Conservation (phyloP, 805 yeast genomes). For the Saccharomycopsis babjevae region DNA sequence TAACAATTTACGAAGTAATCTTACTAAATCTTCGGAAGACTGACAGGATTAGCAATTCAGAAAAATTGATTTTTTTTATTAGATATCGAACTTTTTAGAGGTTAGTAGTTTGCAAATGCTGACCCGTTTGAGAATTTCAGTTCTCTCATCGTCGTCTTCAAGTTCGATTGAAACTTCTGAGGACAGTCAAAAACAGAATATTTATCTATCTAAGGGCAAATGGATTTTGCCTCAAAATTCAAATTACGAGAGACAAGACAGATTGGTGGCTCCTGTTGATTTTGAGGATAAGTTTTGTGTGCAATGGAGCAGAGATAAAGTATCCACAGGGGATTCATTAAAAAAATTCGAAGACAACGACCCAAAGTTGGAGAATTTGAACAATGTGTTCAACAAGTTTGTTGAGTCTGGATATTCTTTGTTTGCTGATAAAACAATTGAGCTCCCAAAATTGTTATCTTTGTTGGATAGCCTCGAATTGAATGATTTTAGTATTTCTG, state of each 20-base stretch:
- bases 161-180: neutral
- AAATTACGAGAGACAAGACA: slow-evolving; percentile 16
- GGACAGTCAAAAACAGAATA: neutral
- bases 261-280: slow-evolving; percentile 8
- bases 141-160: neutral
- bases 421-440: neutral
- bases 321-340: neutral
- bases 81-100: neutral
- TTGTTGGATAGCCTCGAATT: neutral
- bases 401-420: slow-evolving; percentile 18
- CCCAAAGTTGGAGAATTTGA: slow-evolving; percentile 6
- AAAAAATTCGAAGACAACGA: slow-evolving; percentile 4
- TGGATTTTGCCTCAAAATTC: slow-evolving; percentile 16
- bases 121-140: neutral
- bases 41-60: neutral
- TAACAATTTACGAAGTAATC: no score
- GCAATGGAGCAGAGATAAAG: slow-evolving; percentile 12
- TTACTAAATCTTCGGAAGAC: no score
- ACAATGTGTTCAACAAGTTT: slow-evolving; percentile 12
- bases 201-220: slow-evolving; percentile 8
- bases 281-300: slow-evolving; percentile 8
- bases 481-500: slow-evolving; percentile 5
- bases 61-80: neutral
- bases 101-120: neutral
- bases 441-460: neutral